These are phyloP conservation scores for Taphrina pruni DNA, from an alignment of 1,139 yeast species.

Conservation along the genomic window DNA sequence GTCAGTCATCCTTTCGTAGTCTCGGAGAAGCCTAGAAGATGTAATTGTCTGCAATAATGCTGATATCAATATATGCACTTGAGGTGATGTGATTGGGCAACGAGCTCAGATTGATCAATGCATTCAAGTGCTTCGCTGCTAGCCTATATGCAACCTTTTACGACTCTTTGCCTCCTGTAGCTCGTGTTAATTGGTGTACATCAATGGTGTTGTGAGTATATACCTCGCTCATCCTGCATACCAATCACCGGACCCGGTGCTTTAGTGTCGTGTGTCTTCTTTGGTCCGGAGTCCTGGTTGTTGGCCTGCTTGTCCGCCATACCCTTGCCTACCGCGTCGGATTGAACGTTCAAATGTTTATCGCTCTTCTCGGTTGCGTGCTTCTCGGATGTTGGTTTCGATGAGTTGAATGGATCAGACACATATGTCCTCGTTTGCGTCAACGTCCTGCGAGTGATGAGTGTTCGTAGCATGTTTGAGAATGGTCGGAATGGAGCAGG, in stretches of 20 bases:
- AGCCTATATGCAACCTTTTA: neutral
- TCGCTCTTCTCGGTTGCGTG: conserved; percentile 35
- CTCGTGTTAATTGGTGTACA: too few species aligned
- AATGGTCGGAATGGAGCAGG: too few species aligned
- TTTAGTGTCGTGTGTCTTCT: conserved; percentile 16
- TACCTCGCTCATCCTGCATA: conserved; percentile 39
- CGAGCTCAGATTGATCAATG: neutral
- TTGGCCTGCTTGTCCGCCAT: conserved; percentile 8
- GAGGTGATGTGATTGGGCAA: neutral
- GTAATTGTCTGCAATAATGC: too few species aligned
- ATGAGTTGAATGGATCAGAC: conserved; percentile 12
- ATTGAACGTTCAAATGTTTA: conserved; percentile 18
- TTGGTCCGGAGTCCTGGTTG: neutral
- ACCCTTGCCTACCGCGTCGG: conserved; percentile 25
- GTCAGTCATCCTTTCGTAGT: neutral
- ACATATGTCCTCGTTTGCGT: conserved; percentile 23
- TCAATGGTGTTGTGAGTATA: neutral
- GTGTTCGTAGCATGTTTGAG: conserved; percentile 2
- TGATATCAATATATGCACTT: too few species aligned
- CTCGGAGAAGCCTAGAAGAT: neutral
- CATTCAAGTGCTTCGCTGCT: neutral
- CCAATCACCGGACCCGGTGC: conserved; percentile 38
- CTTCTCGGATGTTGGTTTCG: conserved; percentile 32
- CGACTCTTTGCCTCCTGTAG: conserved; percentile 12
- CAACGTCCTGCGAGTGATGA: conserved; percentile 3